Evolutionary conservation across 495 filamentous ascomycete species (phyloP).

Genomic region (Neurospora sublineolata): DNA sequence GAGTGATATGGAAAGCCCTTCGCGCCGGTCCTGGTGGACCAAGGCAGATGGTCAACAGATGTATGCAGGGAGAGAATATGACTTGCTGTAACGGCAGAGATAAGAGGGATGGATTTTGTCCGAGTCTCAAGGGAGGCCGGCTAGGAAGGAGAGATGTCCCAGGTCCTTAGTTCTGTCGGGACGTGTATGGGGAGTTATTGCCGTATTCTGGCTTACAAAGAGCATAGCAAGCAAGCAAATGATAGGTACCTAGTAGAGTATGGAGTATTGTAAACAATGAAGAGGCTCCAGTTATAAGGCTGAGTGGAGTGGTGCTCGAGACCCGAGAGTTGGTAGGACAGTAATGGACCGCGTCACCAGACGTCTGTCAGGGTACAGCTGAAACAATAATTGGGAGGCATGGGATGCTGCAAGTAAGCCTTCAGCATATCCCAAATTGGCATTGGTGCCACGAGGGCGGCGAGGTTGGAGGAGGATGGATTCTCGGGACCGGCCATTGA

Average conservation of each 20-base stretch:
- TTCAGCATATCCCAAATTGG: not conserved
- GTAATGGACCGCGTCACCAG: not conserved
- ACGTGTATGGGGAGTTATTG: not conserved
- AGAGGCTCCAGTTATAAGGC: not conserved
- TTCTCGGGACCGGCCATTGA: not conserved
- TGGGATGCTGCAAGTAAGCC: not conserved
- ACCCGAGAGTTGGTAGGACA: not conserved
- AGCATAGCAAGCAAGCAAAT: not conserved
- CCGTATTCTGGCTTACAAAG: not conserved
- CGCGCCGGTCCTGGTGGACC: not conserved
- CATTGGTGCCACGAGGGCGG: not conserved
- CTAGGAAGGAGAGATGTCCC: not conserved
- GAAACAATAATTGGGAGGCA: not conserved
- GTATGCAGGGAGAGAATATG: conserved; percentile 8
- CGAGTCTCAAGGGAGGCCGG: not conserved
- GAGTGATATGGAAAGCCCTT: not conserved
- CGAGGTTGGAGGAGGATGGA: not conserved
- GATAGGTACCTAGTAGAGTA: not conserved
- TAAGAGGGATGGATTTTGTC: not conserved
- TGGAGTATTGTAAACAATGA: not conserved
- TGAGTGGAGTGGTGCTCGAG: not conserved
- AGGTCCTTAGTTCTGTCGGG: not conserved
- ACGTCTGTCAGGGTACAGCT: not conserved
- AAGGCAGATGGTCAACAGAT: not conserved
- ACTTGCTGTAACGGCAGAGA: conserved; percentile 5